A percentile compares a stretch with the other conserved stretches of the same genome.
Conservation (phyloP, 805 yeast species). For the Lachancea cidri region DNA sequence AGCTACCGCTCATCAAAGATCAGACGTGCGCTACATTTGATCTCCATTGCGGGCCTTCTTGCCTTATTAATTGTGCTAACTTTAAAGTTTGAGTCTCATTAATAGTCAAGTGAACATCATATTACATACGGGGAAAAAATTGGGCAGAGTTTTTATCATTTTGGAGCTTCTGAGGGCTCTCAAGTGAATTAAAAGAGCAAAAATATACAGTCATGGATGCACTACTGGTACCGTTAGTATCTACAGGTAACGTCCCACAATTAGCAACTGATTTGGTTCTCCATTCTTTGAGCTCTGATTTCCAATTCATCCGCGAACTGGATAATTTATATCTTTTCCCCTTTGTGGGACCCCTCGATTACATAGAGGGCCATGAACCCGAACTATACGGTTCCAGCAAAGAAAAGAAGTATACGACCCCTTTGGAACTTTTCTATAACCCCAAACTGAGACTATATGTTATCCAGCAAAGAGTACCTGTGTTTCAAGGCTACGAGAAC, state of each 20-base stretch:
- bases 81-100: too few species aligned
- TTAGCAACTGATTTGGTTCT: constrained; percentile 67
- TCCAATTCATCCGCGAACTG: constrained; percentile 48
- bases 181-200: too few species aligned
- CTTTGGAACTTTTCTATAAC: constrained; percentile 59
- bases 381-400: constrained; percentile 12
- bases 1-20: too few species aligned
- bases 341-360: constrained; percentile 75
- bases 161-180: too few species aligned
- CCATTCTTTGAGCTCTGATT: constrained; percentile 46
- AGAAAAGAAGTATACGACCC: constrained; percentile 42
- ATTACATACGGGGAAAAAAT: too few species aligned
- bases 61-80: too few species aligned
- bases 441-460: constrained; percentile 41
- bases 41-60: too few species aligned
- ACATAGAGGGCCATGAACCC: constrained; percentile 20
- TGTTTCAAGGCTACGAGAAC: constrained; percentile 56
- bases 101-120: too few species aligned
- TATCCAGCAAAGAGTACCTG: constrained; percentile 82
- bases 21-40: too few species aligned
- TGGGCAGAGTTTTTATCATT: too few species aligned
- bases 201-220: constrained; percentile 30
- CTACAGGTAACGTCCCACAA: constrained; percentile 90
- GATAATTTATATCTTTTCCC: constrained; percentile 68
- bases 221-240: constrained; percentile 71